phyloP scores from a whole-genome alignment of 1,284 basidiomycete species.

The Grifola frondosa region DNA sequence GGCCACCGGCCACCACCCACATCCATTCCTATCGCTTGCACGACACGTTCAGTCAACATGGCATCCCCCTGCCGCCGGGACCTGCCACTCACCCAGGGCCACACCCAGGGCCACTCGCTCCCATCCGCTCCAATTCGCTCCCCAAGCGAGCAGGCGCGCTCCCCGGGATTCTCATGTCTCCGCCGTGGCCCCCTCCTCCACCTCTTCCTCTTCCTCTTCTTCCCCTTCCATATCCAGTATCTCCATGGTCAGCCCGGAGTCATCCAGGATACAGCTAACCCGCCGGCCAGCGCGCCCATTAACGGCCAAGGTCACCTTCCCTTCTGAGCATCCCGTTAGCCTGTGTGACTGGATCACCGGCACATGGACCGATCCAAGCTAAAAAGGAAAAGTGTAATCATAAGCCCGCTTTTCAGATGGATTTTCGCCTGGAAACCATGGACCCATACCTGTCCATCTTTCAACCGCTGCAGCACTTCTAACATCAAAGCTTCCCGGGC shows the following conservation, averaged over 20 bases:
- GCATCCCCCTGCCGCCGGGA: neutral
- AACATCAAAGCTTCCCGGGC: slow-evolving; percentile 63
- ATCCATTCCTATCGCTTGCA: neutral
- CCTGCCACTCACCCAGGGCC: neutral
- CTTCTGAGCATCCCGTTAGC: slow-evolving; percentile 51
- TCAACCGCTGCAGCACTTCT: slow-evolving; percentile 52
- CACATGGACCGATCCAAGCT: slow-evolving; percentile 49
- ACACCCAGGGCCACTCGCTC: neutral
- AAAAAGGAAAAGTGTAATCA: slow-evolving; percentile 19
- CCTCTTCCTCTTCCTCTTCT: slow-evolving; percentile 45
- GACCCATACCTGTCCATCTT: slow-evolving; percentile 46
- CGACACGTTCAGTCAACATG: slow-evolving; percentile 3
- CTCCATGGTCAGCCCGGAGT: slow-evolving; percentile 60
- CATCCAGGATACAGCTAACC: slow-evolving; percentile 72
- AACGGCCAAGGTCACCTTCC: slow-evolving; percentile 59
- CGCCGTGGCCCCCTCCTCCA: slow-evolving; percentile 15
- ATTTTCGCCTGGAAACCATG: neutral
- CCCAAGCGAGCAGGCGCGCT: neutral
- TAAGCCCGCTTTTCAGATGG: slow-evolving; percentile 11
- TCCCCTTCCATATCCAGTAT: slow-evolving; percentile 76
- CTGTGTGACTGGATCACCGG: slow-evolving; percentile 58
- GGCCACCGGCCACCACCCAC: neutral
- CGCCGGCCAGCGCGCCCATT: slow-evolving; percentile 73
- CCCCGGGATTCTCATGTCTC: slow-evolving; percentile 13
- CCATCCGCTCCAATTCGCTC: neutral